phyloP scores from a whole-genome alignment of 768 basidiomycete species.

The Termitomyces sp. region DNA sequence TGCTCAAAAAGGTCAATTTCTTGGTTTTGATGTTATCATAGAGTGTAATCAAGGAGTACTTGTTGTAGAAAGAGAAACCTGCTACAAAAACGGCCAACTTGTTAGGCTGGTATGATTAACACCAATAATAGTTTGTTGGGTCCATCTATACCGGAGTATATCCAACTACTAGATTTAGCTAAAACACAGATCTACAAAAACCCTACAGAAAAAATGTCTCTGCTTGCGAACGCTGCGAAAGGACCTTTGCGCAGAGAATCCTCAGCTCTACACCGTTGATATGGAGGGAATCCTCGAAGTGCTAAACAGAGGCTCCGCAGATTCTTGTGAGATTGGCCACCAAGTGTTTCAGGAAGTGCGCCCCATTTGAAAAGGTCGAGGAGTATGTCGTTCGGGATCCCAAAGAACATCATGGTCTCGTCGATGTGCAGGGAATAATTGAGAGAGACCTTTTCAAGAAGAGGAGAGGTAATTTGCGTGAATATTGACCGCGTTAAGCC shows the following conservation, averaged over 20 bases:
- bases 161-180: too few relatives aligned
- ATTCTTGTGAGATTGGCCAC: slow-evolving; percentile 3
- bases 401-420: slow-evolving; percentile 20
- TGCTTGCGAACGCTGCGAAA: slow-evolving; percentile 10
- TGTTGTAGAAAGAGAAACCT: neutral
- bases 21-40: neutral
- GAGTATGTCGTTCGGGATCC: slow-evolving; percentile 23
- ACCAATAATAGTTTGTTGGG: neutral
- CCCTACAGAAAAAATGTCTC: slow-evolving; percentile 14
- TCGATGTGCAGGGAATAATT: slow-evolving; percentile 17
- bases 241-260: slow-evolving; percentile 13
- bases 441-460: slow-evolving; percentile 19
- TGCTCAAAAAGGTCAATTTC: neutral
- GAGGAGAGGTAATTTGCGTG: slow-evolving; percentile 18
- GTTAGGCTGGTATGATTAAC: neutral
- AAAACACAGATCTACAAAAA: slow-evolving; percentile 6
- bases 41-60: neutral
- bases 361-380: slow-evolving; percentile 26
- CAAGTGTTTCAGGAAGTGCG: slow-evolving; percentile 20
- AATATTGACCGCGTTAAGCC: slow-evolving; percentile 21
- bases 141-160: neutral
- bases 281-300: slow-evolving; percentile 14
- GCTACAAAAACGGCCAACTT: neutral
- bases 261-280: slow-evolving; percentile 13
- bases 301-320: slow-evolving; percentile 11